Evolutionary conservation across 1,139 yeast species (phyloP).

Genomic region (Taphrina deformans): DNA sequence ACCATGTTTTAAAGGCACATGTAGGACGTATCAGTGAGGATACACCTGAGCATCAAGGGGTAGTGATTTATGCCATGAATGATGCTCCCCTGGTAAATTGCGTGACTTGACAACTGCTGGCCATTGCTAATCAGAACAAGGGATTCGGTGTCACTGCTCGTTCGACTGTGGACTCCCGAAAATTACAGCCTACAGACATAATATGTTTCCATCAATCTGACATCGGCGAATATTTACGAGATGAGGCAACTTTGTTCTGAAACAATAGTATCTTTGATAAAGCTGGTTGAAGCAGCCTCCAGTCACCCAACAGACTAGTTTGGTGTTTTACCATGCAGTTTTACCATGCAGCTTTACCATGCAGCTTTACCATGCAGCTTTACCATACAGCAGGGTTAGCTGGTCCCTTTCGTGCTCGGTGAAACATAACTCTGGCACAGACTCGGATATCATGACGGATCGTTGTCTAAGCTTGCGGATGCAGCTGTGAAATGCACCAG

Average conservation of each 20-base stretch:
- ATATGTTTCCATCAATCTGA: slow-evolving; percentile 97
- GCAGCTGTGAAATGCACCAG: too few relatives aligned
- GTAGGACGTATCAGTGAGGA: slow-evolving; percentile 96
- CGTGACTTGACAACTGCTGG: background rate
- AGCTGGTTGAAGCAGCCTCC: too few relatives aligned
- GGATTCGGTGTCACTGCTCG: slow-evolving; percentile 97
- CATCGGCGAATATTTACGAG: slow-evolving; percentile 96
- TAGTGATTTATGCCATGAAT: slow-evolving; percentile 82
- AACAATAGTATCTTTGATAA: too few relatives aligned
- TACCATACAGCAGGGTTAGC: too few relatives aligned
- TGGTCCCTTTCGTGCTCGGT: too few relatives aligned
- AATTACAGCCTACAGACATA: slow-evolving; percentile 87
- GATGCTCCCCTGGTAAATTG: slow-evolving; percentile 72
- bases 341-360: too few relatives aligned
- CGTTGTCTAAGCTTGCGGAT: too few relatives aligned
- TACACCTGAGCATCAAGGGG: slow-evolving; percentile 97
- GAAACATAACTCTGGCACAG: too few relatives aligned
- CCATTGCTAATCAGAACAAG: slow-evolving; percentile 18
- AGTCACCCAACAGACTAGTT: too few relatives aligned
- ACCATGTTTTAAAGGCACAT: slow-evolving; percentile 94
- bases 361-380: too few relatives aligned
- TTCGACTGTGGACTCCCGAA: slow-evolving; percentile 84
- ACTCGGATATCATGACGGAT: too few relatives aligned
- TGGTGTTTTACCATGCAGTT: too few relatives aligned
- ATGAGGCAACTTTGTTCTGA: slow-evolving; percentile 84